Evolutionary conservation across 2,329 filamentous ascomycete species (phyloP).

Genomic region (Tolypocladium cylindrosporum): DNA sequence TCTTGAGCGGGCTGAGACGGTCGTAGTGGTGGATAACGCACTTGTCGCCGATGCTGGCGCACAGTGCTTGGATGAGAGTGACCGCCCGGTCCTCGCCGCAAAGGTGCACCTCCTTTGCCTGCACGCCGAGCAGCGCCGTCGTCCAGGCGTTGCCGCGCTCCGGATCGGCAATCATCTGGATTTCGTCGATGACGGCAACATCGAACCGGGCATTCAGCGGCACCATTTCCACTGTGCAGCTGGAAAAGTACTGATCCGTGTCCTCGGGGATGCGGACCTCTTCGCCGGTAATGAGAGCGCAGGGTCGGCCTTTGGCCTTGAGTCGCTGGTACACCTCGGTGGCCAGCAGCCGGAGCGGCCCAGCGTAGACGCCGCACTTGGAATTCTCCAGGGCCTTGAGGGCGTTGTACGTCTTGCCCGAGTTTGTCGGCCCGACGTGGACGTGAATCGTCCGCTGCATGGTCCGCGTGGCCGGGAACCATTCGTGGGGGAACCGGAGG

Average conservation of each 20-base stretch:
- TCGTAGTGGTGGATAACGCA: conserved; percentile 75
- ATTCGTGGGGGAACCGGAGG: conserved; percentile 80
- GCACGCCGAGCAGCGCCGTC: conserved; percentile 74
- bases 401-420: conserved; percentile 94
- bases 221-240: conserved; percentile 90
- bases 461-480: conserved; percentile 76
- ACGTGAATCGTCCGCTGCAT: conserved; percentile 79
- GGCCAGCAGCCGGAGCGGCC: conserved; percentile 77
- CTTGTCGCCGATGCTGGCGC: conserved; percentile 70
- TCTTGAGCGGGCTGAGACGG: conserved; percentile 67
- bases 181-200: conserved; percentile 95
- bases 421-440: conserved; percentile 95
- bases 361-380: conserved; percentile 75
- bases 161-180: conserved; percentile 83
- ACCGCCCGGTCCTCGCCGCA: conserved; percentile 85
- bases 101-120: conserved; percentile 81
- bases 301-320: conserved; percentile 63
- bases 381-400: conserved; percentile 73
- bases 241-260: conserved; percentile 51
- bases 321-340: conserved; percentile 93
- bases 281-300: conserved; percentile 82
- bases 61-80: conserved; percentile 66
- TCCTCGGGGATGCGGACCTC: conserved; percentile 64
- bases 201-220: conserved; percentile 52
- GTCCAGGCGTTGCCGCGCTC: conserved; percentile 94